These are phyloP conservation scores for Paecilomyces dactylethromorphus DNA, from an alignment of 2,329 filamentous ascomycete species.

Conservation along the genomic window DNA sequence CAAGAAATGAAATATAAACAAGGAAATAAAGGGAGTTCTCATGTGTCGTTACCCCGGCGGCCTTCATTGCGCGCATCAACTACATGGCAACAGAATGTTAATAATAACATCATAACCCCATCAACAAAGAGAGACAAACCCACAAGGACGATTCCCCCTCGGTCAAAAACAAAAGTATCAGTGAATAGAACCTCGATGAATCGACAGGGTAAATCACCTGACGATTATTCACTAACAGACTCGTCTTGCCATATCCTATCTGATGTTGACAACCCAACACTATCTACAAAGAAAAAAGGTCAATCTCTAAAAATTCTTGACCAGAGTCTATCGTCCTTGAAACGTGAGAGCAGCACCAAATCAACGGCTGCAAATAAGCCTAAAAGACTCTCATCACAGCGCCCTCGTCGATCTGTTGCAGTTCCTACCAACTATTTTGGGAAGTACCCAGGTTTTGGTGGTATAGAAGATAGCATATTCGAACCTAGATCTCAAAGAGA, in stretches of 20 bases:
- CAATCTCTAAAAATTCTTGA: not conserved
- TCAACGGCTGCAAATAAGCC: not conserved
- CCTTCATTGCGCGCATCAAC: not conserved
- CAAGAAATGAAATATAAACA: not conserved
- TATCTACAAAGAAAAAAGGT: not conserved
- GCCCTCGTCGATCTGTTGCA: conserved; percentile 20
- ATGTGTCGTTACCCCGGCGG: not conserved
- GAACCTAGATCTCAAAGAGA: not conserved
- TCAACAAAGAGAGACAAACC: not conserved
- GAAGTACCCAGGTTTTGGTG: conserved; percentile 8
- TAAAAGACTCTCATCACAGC: conserved; percentile 8
- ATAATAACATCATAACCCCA: not conserved
- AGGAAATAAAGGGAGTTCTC: not conserved
- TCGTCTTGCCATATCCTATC: not conserved
- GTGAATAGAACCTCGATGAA: not conserved
- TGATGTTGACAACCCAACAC: not conserved
- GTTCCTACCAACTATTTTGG: conserved; percentile 27
- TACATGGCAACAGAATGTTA: not conserved
- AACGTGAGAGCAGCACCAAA: not conserved
- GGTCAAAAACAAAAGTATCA: not conserved
- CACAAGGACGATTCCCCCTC: not conserved
- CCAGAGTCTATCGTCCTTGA: not conserved
- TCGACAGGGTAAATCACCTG: not conserved
- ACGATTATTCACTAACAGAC: not conserved
- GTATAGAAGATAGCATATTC: conserved; percentile 8